Conservation (phyloP, 768 basidiomycete genomes). For the Xerocomellus amylosporus region DNA sequence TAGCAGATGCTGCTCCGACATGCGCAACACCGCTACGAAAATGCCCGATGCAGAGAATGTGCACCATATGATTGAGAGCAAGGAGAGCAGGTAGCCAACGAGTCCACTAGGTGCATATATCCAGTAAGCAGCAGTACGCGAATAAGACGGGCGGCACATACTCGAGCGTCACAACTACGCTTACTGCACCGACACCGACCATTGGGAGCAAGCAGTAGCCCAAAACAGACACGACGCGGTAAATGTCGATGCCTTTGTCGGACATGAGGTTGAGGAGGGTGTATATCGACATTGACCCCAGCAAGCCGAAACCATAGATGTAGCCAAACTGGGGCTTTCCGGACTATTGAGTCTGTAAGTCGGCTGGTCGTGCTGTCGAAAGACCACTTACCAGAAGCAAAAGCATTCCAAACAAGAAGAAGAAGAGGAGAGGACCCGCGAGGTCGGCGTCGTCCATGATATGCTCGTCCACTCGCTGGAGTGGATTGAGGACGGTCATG, state of each 20-base stretch:
- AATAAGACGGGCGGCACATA: slow-evolving; percentile 41
- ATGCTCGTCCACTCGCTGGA: slow-evolving; percentile 75
- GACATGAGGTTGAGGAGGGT: slow-evolving; percentile 96
- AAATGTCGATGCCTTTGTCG: slow-evolving; percentile 90
- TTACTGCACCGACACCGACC: slow-evolving; percentile 89
- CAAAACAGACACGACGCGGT: slow-evolving; percentile 90
- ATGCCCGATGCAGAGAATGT: slow-evolving; percentile 95
- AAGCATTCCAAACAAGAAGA: slow-evolving; percentile 91
- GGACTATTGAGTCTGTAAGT: slow-evolving; percentile 52
- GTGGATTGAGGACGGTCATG: slow-evolving; percentile 91
- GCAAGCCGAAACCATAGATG: slow-evolving; percentile 96
- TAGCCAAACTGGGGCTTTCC: slow-evolving; percentile 99
- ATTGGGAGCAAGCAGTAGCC: slow-evolving; percentile 97
- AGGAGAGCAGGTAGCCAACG: slow-evolving; percentile 81
- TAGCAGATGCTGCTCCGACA: slow-evolving; percentile 92
- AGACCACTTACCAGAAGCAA: slow-evolving; percentile 75
- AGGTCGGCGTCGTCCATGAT: slow-evolving; percentile 99
- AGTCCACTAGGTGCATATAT: slow-evolving; percentile 51
- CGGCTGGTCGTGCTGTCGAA: not conserved
- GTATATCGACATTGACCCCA: slow-evolving; percentile 91
- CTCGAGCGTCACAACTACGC: slow-evolving; percentile 87
- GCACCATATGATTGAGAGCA: slow-evolving; percentile 90
- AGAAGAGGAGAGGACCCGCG: slow-evolving; percentile 92
- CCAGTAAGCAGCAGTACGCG: slow-evolving; percentile 1
- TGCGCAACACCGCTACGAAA: slow-evolving; percentile 90